A percentile compares a stretch with the other conserved stretches of the same genome.
These are phyloP conservation scores for Penium margaritaceum DNA, from an alignment of 139 green algal species.

Conservation along the genomic window DNA sequence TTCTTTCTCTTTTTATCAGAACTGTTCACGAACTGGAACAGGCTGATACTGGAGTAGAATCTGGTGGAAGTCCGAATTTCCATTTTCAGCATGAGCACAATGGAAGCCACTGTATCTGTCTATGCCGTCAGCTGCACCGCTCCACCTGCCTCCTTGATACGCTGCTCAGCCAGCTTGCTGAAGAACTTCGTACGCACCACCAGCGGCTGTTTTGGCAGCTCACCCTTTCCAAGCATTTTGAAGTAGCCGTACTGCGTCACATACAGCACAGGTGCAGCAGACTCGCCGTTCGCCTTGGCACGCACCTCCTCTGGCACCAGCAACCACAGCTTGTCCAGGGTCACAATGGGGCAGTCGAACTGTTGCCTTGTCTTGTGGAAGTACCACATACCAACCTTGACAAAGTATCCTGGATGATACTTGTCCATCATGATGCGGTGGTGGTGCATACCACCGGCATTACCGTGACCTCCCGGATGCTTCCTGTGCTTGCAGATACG, in stretches of 20 bases:
- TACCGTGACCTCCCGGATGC: constrained; percentile 92
- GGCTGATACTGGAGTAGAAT: no score
- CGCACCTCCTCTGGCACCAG: constrained; percentile 70
- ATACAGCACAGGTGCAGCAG: constrained; percentile 82
- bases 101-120: no score
- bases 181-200: constrained; percentile 96
- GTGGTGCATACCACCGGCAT: constrained; percentile 97
- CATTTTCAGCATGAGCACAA: no score
- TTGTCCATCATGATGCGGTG: constrained; percentile 98
- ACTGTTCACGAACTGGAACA: no score
- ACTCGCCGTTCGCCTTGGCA: constrained; percentile 13
- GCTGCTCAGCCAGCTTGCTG: constrained; percentile 90
- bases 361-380: constrained; percentile 93
- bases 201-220: constrained; percentile 85
- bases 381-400: constrained; percentile 90
- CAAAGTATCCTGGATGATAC: constrained; percentile 58
- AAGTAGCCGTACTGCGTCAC: constrained; percentile 84
- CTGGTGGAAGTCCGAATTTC: no score
- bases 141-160: constrained; percentile 93
- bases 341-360: constrained; percentile 90
- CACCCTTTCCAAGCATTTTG: constrained; percentile 85
- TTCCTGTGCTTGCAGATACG: constrained; percentile 98
- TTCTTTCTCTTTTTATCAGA: no score
- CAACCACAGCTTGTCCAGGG: constrained; percentile 94
- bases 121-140: constrained; percentile 71